A percentile compares a stretch with the other conserved stretches of the same genome.
Conservation (phyloP, 805 yeast species). For the Cyberlindnera saturnus region DNA sequence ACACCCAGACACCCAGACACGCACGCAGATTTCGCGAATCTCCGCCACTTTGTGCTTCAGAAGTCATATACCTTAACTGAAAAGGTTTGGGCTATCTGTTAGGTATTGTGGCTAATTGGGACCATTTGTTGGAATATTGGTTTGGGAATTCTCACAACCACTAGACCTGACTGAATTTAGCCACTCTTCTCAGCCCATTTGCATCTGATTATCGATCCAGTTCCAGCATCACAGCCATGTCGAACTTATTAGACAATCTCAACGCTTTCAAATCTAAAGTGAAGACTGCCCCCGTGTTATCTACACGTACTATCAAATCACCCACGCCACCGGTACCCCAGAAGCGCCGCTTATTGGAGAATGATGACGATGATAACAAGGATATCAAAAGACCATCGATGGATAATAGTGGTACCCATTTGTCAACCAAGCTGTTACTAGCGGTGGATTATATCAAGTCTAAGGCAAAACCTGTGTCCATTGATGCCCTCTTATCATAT, state of each 20-base stretch:
- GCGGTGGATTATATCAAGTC: constrained; percentile 86
- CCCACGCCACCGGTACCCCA: constrained; percentile 22
- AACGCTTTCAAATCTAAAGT: constrained; percentile 60
- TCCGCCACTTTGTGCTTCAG: no score
- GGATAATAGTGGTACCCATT: constrained; percentile 39
- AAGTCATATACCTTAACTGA: no score
- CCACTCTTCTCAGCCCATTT: no score
- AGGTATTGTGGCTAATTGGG: no score
- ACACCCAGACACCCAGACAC: no score
- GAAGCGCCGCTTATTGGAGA: constrained; percentile 2
- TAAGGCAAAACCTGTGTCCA: constrained; percentile 60
- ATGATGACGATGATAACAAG: constrained; percentile 22
- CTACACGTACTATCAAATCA: constrained; percentile 18
- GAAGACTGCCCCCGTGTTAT: constrained; percentile 51
- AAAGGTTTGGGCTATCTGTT: no score
- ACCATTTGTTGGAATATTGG: no score
- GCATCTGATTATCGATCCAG: no score
- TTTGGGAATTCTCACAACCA: no score
- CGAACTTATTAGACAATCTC: constrained; percentile 45
- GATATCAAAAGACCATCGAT: constrained; percentile 25
- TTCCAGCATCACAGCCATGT: constrained; percentile 9
- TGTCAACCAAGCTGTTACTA: constrained; percentile 80
- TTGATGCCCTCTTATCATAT: constrained; percentile 60
- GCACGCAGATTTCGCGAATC: no score
- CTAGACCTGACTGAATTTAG: no score